Percentiles rank a stretch among this genome's conserved stretches.
These are phyloP conservation scores for Nakazawaea ernobii DNA, from an alignment of 805 yeast species.

Conservation along the genomic window DNA sequence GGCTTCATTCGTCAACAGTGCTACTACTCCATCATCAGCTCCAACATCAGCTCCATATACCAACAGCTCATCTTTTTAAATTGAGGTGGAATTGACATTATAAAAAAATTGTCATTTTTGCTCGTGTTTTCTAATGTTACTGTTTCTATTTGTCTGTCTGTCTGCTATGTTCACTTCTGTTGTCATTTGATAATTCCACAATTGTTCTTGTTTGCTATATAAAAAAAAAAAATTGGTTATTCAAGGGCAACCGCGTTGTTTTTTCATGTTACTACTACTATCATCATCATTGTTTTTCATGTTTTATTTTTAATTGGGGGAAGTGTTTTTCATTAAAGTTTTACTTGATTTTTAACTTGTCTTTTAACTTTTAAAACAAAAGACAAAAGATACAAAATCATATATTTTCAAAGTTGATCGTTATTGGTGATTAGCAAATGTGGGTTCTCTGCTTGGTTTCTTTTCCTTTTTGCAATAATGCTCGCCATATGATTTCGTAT, in stretches of 20 bases:
- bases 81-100: background rate
- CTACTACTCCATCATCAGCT: conserved; percentile 6
- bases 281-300: background rate
- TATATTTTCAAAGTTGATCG: background rate
- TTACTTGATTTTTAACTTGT: background rate
- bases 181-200: too few relatives aligned
- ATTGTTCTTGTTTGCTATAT: too few relatives aligned
- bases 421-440: too few relatives aligned
- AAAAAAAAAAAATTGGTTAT: too few relatives aligned
- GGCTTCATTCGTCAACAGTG: conserved; percentile 10
- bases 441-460: too few relatives aligned
- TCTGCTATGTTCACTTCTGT: background rate
- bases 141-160: background rate
- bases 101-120: background rate
- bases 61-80: conserved; percentile 7
- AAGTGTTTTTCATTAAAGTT: background rate
- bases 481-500: background rate
- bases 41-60: conserved; percentile 11
- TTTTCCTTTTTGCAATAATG: too few relatives aligned
- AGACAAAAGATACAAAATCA: background rate
- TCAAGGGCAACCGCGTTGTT: too few relatives aligned
- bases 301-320: background rate
- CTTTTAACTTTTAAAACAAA: background rate
- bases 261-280: background rate
- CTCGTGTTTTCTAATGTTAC: background rate